Percentiles rank a stretch among this genome's conserved stretches.
phyloP scores from a whole-genome alignment of 2,329 filamentous ascomycete species.

The Alternaria triticina region DNA sequence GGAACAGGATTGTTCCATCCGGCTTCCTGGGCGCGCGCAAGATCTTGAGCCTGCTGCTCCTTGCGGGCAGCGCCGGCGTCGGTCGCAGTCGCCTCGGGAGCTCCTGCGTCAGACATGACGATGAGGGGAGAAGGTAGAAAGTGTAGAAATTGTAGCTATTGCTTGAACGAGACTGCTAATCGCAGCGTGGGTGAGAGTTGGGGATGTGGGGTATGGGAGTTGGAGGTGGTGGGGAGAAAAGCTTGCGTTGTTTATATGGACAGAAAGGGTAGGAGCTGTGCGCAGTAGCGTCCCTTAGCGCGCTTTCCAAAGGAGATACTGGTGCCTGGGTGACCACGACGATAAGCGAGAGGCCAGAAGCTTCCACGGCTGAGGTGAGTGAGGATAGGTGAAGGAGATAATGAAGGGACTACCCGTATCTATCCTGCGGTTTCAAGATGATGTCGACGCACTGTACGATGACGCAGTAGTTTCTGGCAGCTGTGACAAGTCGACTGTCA shows the following conservation, averaged over 20 bases:
- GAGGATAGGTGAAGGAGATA: constrained; percentile 8
- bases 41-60: constrained; percentile 31
- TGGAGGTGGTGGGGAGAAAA: neutral
- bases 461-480: neutral
- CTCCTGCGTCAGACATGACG: constrained; percentile 31
- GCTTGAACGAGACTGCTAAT: neutral
- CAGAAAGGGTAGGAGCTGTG: constrained; percentile 9
- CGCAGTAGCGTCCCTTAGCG: constrained; percentile 8
- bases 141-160: neutral
- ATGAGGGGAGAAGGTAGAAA: neutral
- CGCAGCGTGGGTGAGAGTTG: neutral
- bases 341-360: constrained; percentile 1
- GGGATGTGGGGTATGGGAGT: neutral
- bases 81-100: constrained; percentile 8
- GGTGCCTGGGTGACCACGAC: neutral
- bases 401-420: neutral
- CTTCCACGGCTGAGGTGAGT: neutral
- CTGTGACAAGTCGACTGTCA: neutral
- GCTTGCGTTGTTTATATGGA: constrained; percentile 13
- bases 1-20: constrained; percentile 58
- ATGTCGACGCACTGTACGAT: neutral
- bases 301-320: neutral
- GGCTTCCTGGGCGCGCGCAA: constrained; percentile 37
- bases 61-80: constrained; percentile 29
- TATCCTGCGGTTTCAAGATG: neutral